Conservation (phyloP, 495 filamentous ascomycete genomes). For the Hypoxylon rickii region DNA sequence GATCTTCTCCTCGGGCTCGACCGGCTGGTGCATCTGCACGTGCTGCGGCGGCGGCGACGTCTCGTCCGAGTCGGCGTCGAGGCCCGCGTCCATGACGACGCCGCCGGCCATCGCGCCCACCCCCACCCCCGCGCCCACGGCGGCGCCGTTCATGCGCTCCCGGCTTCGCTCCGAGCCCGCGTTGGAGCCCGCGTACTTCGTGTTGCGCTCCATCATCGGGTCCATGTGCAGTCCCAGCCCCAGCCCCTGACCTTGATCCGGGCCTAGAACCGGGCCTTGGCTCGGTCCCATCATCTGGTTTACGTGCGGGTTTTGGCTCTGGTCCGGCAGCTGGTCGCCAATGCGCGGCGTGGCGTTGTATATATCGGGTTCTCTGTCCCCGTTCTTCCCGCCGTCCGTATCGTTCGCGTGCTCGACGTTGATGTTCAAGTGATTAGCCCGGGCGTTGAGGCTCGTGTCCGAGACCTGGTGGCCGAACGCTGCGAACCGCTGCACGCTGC, state of each 20-base stretch:
- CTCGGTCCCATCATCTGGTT: not conserved
- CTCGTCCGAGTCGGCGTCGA: conserved; percentile 1
- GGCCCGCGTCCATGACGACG: not conserved
- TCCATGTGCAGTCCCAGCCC: not conserved
- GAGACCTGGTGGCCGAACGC: conserved; percentile 34
- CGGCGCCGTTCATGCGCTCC: not conserved
- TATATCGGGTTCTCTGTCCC: conserved; percentile 48
- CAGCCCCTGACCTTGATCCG: not conserved
- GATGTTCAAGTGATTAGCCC: conserved; percentile 11
- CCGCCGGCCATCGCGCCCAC: not conserved
- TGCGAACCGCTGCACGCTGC: not conserved
- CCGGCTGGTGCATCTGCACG: conserved; percentile 31
- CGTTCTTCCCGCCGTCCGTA: conserved; percentile 14
- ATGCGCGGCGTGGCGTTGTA: conserved; percentile 51
- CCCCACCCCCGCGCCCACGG: not conserved
- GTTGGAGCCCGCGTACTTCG: conserved; percentile 36
- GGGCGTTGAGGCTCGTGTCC: conserved; percentile 2
- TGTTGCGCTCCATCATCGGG: conserved; percentile 17
- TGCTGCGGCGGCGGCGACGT: conserved; percentile 33
- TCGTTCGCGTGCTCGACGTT: conserved; percentile 31
- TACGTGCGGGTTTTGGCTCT: conserved; percentile 4
- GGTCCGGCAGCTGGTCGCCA: not conserved
- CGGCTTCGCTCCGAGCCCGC: conserved; percentile 27
- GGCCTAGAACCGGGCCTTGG: not conserved
- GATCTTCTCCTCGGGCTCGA: conserved; percentile 56